A percentile compares a stretch with the other conserved stretches of the same genome.
Conservation (phyloP, 2,329 filamentous ascomycete species). For the Epichloe brachyelytri region DNA sequence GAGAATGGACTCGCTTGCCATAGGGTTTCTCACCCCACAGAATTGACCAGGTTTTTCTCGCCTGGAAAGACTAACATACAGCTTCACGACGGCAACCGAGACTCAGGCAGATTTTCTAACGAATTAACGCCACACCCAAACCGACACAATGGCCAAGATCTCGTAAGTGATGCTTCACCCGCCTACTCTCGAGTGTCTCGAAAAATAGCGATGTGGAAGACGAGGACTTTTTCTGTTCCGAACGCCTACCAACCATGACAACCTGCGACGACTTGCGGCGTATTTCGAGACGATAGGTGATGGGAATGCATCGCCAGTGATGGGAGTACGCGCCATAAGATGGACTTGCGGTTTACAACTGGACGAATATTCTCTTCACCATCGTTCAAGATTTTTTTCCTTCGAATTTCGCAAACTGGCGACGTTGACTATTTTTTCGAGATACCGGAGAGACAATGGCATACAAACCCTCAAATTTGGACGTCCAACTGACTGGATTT, state of each 20-base stretch:
- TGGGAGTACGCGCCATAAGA: not conserved
- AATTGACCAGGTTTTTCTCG: conserved; percentile 20
- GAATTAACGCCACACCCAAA: conserved; percentile 30
- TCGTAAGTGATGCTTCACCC: conserved; percentile 36
- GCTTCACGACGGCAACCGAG: conserved; percentile 23
- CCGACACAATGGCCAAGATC: conserved; percentile 49
- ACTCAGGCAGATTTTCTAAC: conserved; percentile 23
- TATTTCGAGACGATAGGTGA: conserved; percentile 4
- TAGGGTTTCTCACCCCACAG: conserved; percentile 30
- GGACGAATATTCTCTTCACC: not conserved
- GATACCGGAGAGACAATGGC: not conserved
- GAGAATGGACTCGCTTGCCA: conserved; percentile 17
- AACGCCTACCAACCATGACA: not conserved
- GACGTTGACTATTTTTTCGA: conserved; percentile 1
- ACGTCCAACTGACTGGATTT: conserved; percentile 1
- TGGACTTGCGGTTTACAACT: not conserved
- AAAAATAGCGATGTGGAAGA: conserved; percentile 10
- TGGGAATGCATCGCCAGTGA: not conserved
- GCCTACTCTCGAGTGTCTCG: conserved; percentile 8
- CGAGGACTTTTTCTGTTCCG: conserved; percentile 5
- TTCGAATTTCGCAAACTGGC: not conserved
- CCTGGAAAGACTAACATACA: conserved; percentile 18
- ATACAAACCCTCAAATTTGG: not conserved
- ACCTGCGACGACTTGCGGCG: not conserved
- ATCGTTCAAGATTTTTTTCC: not conserved